These are phyloP conservation scores for Rhododendron williamsianum DNA, from an alignment of 148 eudicot species.

Conservation along the genomic window DNA sequence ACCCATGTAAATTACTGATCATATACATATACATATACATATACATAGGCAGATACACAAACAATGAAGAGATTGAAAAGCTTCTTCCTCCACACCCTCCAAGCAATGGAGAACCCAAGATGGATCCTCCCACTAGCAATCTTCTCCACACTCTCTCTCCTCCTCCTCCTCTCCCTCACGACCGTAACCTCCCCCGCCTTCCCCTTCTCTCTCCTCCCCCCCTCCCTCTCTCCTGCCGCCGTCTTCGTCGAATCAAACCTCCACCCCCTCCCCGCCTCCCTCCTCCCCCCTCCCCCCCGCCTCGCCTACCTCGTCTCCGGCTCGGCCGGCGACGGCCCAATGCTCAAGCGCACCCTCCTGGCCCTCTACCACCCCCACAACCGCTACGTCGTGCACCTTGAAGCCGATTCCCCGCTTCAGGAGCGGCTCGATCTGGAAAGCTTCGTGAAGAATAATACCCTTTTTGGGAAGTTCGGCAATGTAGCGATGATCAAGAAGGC, in stretches of 20 bases:
- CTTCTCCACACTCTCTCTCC: slow-evolving; percentile 32
- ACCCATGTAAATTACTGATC: too few species aligned
- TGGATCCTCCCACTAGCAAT: slow-evolving; percentile 77
- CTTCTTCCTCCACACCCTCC: slow-evolving; percentile 41
- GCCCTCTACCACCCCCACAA: slow-evolving; percentile 76
- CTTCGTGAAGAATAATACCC: slow-evolving; percentile 30
- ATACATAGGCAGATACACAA: not conserved
- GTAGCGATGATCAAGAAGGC: slow-evolving; percentile 80
- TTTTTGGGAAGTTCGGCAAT: slow-evolving; percentile 47
- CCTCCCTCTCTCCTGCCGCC: slow-evolving; percentile 33
- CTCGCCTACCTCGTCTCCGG: slow-evolving; percentile 87
- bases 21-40: too few species aligned
- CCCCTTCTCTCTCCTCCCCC: slow-evolving; percentile 29
- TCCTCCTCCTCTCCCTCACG: slow-evolving; percentile 49
- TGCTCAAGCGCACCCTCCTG: slow-evolving; percentile 53
- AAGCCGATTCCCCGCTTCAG: slow-evolving; percentile 51
- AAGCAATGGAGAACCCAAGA: slow-evolving; percentile 28
- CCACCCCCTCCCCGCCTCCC: slow-evolving; percentile 37
- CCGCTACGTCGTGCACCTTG: slow-evolving; percentile 74
- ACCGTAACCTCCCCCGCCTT: not conserved
- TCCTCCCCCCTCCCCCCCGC: slow-evolving; percentile 56
- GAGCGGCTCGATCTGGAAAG: slow-evolving; percentile 46
- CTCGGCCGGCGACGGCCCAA: slow-evolving; percentile 57
- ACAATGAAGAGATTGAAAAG: slow-evolving; percentile 58
- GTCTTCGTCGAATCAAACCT: slow-evolving; percentile 71